A percentile compares a stretch with the other conserved stretches of the same genome.
phyloP scores from a whole-genome alignment of 345 rosid species.

The Nephelium lappaceum region DNA sequence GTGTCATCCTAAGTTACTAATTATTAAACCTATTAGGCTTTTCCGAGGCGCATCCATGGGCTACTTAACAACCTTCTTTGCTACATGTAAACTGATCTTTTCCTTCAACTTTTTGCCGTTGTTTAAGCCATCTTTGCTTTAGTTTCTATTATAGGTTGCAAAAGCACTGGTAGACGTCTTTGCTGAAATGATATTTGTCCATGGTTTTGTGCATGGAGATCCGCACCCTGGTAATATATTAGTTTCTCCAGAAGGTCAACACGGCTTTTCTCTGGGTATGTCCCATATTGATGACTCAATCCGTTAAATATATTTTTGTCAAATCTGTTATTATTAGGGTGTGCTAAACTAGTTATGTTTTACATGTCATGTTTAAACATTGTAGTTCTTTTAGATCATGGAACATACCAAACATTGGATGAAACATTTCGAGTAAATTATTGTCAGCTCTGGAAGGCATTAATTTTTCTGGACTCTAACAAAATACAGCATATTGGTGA shows the following conservation, averaged over 20 bases:
- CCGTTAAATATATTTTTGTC: conserved; percentile 2
- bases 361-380: conserved; percentile 12
- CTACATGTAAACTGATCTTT: not conserved
- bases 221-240: conserved; percentile 91
- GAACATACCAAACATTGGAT: conserved; percentile 75
- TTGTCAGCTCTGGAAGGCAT: conserved; percentile 85
- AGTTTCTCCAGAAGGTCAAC: conserved; percentile 65
- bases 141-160: conserved; percentile 90
- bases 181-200: conserved; percentile 94
- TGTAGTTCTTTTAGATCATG: conserved; percentile 86
- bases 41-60: not conserved
- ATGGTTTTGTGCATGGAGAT: conserved; percentile 94
- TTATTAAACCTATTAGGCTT: not conserved
- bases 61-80: not conserved
- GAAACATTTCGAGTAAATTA: conserved; percentile 70
- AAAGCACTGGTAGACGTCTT: conserved; percentile 71
- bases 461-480: conserved; percentile 73
- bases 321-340: not conserved
- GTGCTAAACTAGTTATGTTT: not conserved
- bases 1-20: not conserved
- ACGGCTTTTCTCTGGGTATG: conserved; percentile 78
- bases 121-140: conserved; percentile 6
- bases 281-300: conserved; percentile 13
- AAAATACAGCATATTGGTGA: conserved; percentile 64
- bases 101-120: not conserved